Conservation (phyloP, 352 stramenopile species). For the Phytophthora cactorum region DNA sequence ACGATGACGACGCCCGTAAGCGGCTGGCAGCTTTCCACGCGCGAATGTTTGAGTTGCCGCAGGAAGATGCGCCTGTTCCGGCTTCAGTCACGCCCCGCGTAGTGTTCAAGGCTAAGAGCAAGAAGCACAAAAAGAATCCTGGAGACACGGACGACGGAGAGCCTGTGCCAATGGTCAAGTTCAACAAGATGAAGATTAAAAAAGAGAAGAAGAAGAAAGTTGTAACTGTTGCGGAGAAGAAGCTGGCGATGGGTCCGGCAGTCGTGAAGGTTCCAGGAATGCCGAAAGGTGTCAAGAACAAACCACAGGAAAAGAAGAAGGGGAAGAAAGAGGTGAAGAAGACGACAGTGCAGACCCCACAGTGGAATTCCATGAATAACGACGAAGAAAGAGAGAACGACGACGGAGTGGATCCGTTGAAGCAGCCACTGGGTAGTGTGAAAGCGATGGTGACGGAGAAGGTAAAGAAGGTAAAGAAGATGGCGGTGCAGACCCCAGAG, state of each 20-base stretch:
- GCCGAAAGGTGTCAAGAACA: neutral
- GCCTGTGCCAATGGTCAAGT: slow-evolving; percentile 42
- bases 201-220: slow-evolving; percentile 37
- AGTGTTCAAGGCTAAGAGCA: slow-evolving; percentile 48
- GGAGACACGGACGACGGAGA: slow-evolving; percentile 31
- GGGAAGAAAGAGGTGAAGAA: slow-evolving; percentile 17
- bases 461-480: slow-evolving; percentile 16
- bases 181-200: slow-evolving; percentile 31
- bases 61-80: slow-evolving; percentile 3
- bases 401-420: neutral
- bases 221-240: slow-evolving; percentile 10
- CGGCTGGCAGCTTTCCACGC: slow-evolving; percentile 56
- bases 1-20: slow-evolving; percentile 41
- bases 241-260: slow-evolving; percentile 8
- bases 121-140: slow-evolving; percentile 36
- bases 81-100: slow-evolving; percentile 36
- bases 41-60: slow-evolving; percentile 63
- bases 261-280: slow-evolving; percentile 19
- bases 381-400: slow-evolving; percentile 14
- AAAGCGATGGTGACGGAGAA: neutral
- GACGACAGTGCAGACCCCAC: slow-evolving; percentile 2
- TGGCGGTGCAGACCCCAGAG: neutral
- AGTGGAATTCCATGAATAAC: slow-evolving; percentile 15
- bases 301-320: slow-evolving; percentile 15
- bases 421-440: neutral